Conservation (phyloP, 148 eudicot genomes). For the Simmondsia chinensis region DNA sequence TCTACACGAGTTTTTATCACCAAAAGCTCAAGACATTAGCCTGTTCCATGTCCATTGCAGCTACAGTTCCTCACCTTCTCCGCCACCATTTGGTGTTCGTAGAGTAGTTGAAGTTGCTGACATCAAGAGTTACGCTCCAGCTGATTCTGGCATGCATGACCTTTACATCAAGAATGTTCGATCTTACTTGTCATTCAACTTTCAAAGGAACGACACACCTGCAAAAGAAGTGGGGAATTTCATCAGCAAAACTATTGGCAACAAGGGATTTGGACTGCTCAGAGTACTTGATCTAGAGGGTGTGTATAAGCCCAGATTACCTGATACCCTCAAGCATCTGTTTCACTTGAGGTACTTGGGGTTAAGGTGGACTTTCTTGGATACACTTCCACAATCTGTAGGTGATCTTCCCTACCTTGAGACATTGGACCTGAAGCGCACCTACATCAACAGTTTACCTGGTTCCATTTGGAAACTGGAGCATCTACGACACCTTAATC, state of each 20-base stretch:
- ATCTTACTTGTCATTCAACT: constrained; percentile 37
- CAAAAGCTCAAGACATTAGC: constrained; percentile 22
- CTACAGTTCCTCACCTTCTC: neutral
- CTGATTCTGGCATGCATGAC: neutral
- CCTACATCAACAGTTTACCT: constrained; percentile 27
- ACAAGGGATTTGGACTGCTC: constrained; percentile 23
- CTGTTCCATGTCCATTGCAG: constrained; percentile 27
- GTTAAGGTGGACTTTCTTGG: constrained; percentile 42
- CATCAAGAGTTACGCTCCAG: constrained; percentile 8
- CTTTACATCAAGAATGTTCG: constrained; percentile 7
- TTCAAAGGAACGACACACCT: constrained; percentile 30
- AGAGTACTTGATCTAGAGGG: constrained; percentile 48
- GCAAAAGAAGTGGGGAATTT: constrained; percentile 30
- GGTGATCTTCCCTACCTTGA: constrained; percentile 34
- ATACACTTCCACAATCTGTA: constrained; percentile 33
- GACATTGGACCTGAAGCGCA: constrained; percentile 44
- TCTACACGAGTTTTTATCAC: constrained; percentile 17
- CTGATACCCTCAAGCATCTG: constrained; percentile 30
- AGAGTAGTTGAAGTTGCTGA: constrained; percentile 25
- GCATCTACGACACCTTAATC: constrained; percentile 33
- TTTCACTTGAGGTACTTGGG: constrained; percentile 40
- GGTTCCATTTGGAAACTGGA: constrained; percentile 35
- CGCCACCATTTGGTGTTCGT: constrained; percentile 7
- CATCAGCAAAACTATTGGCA: constrained; percentile 15
- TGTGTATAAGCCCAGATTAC: constrained; percentile 40